Percentiles rank a stretch among this genome's conserved stretches.
Evolutionary conservation across 208 protist genomes (phyloP).

Genomic region (Blastocrithidia nonstop): DNA sequence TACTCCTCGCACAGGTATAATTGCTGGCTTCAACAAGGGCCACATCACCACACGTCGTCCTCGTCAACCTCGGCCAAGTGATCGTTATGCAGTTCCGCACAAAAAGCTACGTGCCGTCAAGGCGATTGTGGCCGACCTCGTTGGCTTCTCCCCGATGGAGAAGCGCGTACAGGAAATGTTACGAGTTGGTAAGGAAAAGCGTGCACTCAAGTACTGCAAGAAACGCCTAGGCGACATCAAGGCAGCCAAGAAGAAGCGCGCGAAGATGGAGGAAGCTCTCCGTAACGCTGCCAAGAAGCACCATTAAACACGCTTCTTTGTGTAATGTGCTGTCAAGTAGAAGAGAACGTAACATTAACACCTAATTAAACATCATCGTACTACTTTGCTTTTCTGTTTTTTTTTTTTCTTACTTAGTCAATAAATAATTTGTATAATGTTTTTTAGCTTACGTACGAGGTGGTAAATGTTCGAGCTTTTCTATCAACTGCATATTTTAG

Average conservation of each 20-base stretch:
- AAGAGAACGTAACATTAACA: slow-evolving; percentile 1
- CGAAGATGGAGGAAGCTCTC: slow-evolving; percentile 84
- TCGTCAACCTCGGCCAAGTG: slow-evolving; percentile 50
- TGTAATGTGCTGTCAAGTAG: not conserved
- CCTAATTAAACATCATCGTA: slow-evolving; percentile 1
- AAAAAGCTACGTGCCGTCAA: slow-evolving; percentile 85
- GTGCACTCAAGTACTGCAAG: slow-evolving; percentile 90
- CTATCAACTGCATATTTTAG: not conserved
- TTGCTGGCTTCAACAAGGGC: slow-evolving; percentile 87
- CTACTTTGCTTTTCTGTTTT: slow-evolving; percentile 1
- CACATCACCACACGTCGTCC: slow-evolving; percentile 80
- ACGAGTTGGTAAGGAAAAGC: slow-evolving; percentile 91
- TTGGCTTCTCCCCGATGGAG: slow-evolving; percentile 87
- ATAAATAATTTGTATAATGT: not conserved
- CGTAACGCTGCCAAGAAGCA: slow-evolving; percentile 80
- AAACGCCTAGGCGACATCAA: slow-evolving; percentile 84
- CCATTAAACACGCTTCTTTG: slow-evolving; percentile 10
- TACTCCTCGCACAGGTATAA: slow-evolving; percentile 74
- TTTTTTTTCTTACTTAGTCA: not conserved
- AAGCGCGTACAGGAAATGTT: slow-evolving; percentile 88
- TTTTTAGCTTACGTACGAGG: not conserved
- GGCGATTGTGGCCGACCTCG: slow-evolving; percentile 81
- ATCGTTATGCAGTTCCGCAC: slow-evolving; percentile 75
- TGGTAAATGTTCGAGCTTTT: not conserved
- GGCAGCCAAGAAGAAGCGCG: slow-evolving; percentile 85